phyloP scores from a whole-genome alignment of 108 stramenopile species.

The Pseudonitzschia delicatissima region DNA sequence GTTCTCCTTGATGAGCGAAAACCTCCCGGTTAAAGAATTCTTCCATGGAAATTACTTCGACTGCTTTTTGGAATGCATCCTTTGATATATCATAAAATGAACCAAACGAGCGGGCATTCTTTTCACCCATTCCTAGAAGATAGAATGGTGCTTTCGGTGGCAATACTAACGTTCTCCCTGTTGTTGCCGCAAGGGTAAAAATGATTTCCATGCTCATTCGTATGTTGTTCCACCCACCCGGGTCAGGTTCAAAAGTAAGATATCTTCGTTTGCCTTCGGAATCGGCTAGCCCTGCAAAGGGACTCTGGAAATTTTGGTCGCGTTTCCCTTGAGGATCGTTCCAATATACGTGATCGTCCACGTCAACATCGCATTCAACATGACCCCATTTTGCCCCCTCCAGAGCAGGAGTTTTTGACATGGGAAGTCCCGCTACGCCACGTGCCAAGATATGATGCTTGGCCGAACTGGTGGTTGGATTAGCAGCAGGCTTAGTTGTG shows the following conservation, averaged over 20 bases:
- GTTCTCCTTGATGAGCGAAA: not conserved
- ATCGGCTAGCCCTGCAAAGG: slow-evolving; percentile 34
- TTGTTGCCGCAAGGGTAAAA: slow-evolving; percentile 72
- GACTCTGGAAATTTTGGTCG: slow-evolving; percentile 51
- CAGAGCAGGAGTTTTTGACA: slow-evolving; percentile 71
- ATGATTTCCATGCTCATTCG: slow-evolving; percentile 71
- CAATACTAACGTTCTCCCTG: slow-evolving; percentile 81
- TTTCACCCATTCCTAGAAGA: slow-evolving; percentile 49
- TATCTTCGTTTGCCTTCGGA: slow-evolving; percentile 24
- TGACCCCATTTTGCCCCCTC: slow-evolving; percentile 68
- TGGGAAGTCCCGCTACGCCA: slow-evolving; percentile 68
- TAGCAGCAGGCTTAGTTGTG: too few species aligned
- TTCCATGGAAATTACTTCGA: slow-evolving; percentile 50
- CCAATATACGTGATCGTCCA: slow-evolving; percentile 77
- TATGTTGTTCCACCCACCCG: slow-evolving; percentile 73
- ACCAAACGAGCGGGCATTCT: slow-evolving; percentile 40
- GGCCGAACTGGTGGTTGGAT: too few species aligned
- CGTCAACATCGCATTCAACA: slow-evolving; percentile 63
- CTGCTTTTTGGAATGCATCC: slow-evolving; percentile 30
- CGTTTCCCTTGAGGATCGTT: slow-evolving; percentile 66
- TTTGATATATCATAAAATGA: slow-evolving; percentile 43
- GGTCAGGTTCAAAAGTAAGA: slow-evolving; percentile 71
- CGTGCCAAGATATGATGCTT: slow-evolving; percentile 39
- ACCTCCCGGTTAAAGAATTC: slow-evolving; percentile 54
- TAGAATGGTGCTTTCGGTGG: slow-evolving; percentile 85